phyloP scores from a whole-genome alignment of 2,329 filamentous ascomycete genomes.

The Fusarium denticulatum region DNA sequence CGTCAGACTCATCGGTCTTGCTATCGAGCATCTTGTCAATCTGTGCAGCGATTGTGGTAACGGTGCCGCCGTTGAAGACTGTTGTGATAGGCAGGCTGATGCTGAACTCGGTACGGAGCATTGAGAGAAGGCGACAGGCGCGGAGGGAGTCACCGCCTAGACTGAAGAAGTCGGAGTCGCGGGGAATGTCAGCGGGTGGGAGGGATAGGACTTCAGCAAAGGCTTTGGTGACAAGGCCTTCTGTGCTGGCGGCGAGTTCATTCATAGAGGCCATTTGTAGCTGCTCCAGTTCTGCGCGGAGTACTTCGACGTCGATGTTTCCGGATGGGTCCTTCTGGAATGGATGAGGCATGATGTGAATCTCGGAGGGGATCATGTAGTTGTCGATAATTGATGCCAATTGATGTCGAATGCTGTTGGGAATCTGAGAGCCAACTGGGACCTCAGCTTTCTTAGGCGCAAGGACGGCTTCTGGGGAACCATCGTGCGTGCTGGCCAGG shows the following conservation, averaged over 20 bases:
- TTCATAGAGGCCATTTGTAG: not conserved
- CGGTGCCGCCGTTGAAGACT: not conserved
- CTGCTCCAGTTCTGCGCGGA: not conserved
- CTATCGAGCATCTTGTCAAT: not conserved
- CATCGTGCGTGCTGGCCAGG: not conserved
- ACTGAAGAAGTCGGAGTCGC: not conserved
- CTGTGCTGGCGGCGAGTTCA: not conserved
- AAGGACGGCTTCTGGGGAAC: not conserved
- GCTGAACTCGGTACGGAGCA: not conserved
- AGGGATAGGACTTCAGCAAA: not conserved
- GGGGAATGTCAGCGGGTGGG: not conserved
- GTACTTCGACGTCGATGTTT: not conserved
- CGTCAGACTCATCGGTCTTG: not conserved
- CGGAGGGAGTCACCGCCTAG: not conserved
- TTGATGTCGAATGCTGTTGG: not conserved
- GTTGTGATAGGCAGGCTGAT: not conserved
- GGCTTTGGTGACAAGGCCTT: not conserved
- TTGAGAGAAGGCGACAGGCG: not conserved
- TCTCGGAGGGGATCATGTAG: not conserved
- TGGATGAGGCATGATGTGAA: not conserved
- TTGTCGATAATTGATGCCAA: not conserved
- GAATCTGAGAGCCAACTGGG: too few relatives aligned
- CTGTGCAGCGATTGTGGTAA: not conserved
- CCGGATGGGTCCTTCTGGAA: not conserved
- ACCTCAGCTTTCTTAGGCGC: not conserved